These are phyloP conservation scores for Glycine soja DNA, from an alignment of 306 rosid genomes.

Conservation along the genomic window DNA sequence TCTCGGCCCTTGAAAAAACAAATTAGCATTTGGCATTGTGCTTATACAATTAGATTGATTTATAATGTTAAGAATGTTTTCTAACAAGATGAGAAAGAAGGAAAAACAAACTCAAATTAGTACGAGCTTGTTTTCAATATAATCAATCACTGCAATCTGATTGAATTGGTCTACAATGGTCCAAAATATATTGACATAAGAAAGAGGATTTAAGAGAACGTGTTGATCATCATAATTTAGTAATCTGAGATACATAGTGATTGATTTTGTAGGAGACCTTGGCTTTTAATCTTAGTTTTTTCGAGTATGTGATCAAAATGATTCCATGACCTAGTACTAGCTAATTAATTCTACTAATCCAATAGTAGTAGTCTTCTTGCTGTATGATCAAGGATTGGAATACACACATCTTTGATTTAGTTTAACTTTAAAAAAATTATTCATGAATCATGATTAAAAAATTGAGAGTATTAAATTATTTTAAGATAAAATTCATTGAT, in stretches of 20 bases:
- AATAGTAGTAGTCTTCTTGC: not conserved
- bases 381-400: conserved; percentile 9
- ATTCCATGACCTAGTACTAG: not conserved
- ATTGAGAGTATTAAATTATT: not conserved
- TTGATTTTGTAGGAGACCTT: conserved; percentile 1
- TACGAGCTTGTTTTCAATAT: not conserved
- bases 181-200: conserved; percentile 11
- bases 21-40: not conserved
- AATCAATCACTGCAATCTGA: not conserved
- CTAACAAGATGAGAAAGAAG: not conserved
- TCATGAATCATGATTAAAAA: not conserved
- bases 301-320: conserved; percentile 3
- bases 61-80: not conserved
- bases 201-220: not conserved
- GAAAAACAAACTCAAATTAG: not conserved
- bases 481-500: conserved; percentile 37
- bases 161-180: not conserved
- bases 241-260: not conserved
- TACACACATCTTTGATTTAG: not conserved
- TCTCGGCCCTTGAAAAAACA: too few relatives aligned
- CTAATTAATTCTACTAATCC: too few relatives aligned
- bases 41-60: not conserved
- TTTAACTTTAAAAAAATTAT: not conserved
- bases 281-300: not conserved
- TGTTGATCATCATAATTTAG: not conserved